Conservation (phyloP, 768 basidiomycete genomes). For the Wakefieldia striispora region DNA sequence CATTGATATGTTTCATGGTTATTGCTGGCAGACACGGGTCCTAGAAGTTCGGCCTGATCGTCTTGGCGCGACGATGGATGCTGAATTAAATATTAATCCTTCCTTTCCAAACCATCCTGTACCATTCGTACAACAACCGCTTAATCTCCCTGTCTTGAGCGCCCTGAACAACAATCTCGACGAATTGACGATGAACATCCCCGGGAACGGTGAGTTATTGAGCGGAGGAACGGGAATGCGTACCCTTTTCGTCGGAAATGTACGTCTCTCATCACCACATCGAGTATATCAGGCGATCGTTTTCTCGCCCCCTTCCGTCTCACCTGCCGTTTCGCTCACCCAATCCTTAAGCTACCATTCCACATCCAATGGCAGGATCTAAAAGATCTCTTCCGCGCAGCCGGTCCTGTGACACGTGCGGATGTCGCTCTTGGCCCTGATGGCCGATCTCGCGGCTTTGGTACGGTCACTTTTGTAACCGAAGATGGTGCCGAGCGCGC, state of each 20-base stretch:
- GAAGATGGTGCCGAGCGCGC: conserved; percentile 84
- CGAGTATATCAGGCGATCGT: conserved; percentile 1
- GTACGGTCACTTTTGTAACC: conserved; percentile 84
- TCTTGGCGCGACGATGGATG: conserved; percentile 37
- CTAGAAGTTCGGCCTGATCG: conserved; percentile 92
- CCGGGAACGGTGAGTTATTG: conserved; percentile 22
- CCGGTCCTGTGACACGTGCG: conserved; percentile 86
- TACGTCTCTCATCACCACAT: conserved; percentile 39
- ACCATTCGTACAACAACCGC: conserved; percentile 20
- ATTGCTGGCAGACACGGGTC: conserved; percentile 92
- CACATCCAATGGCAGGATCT: conserved; percentile 98
- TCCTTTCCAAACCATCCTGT: conserved; percentile 12
- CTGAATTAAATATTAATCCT: conserved; percentile 18
- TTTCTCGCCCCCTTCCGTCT: neutral
- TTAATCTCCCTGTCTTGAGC: conserved; percentile 13
- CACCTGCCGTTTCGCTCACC: conserved; percentile 15
- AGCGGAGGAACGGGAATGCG: conserved; percentile 38
- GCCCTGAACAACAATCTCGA: conserved; percentile 17
- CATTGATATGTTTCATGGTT: conserved; percentile 95
- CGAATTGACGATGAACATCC: conserved; percentile 13
- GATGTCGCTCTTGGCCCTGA: conserved; percentile 88
- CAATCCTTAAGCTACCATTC: conserved; percentile 70
- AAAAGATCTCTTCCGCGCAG: conserved; percentile 91
- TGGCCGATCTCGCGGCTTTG: conserved; percentile 88
- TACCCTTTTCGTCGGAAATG: conserved; percentile 87